A percentile compares a stretch with the other conserved stretches of the same genome.
These are phyloP conservation scores for Penicillium roqueforti DNA, from an alignment of 495 filamentous ascomycete genomes.

Conservation along the genomic window DNA sequence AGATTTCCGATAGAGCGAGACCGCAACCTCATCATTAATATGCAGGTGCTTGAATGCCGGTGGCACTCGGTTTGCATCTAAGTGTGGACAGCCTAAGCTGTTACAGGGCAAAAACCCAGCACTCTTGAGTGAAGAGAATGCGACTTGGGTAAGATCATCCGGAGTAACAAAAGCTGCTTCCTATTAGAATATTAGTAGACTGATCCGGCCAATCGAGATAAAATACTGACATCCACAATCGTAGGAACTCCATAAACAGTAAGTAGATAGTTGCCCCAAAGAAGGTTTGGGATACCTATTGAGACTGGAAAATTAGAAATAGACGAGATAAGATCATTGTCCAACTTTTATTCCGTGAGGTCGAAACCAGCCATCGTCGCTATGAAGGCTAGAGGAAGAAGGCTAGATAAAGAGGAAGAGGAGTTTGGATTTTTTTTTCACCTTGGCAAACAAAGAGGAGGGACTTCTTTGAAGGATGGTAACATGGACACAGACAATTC, in stretches of 20 bases:
- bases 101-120: slow-evolving; percentile 20
- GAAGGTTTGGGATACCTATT: slow-evolving; percentile 18
- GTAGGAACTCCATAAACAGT: slow-evolving; percentile 26
- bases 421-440: background rate
- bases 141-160: slow-evolving; percentile 14
- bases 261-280: slow-evolving; percentile 29
- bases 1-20: slow-evolving; percentile 24
- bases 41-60: slow-evolving; percentile 19
- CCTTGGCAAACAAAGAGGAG: no score
- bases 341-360: background rate
- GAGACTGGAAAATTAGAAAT: background rate
- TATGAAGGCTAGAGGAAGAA: background rate
- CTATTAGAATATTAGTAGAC: slow-evolving; percentile 11
- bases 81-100: slow-evolving; percentile 7
- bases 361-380: background rate
- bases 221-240: slow-evolving; percentile 21
- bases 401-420: no score
- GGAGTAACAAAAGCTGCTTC: slow-evolving; percentile 20
- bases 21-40: slow-evolving; percentile 19
- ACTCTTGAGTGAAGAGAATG: slow-evolving; percentile 11
- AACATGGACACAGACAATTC: no score
- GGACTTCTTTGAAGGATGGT: no score
- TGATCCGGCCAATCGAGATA: background rate
- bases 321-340: background rate
- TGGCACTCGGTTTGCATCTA: background rate